Conservation (phyloP, 805 yeast genomes). For the Torulaspora gathmanii region DNA sequence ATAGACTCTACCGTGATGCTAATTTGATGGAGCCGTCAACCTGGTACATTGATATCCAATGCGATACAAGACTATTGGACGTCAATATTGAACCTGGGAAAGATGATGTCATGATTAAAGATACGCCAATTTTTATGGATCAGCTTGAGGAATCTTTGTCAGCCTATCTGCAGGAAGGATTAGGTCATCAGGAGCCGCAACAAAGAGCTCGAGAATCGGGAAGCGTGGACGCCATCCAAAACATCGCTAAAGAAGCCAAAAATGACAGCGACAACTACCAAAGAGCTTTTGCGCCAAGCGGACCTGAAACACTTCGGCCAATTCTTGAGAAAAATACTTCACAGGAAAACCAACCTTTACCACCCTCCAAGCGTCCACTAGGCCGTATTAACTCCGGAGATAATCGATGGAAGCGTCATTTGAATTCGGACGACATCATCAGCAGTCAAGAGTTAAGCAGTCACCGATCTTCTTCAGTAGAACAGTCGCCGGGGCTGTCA, state of each 20-base stretch:
- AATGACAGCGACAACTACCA: background rate
- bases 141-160: slow-evolving; percentile 13
- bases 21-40: slow-evolving; percentile 29
- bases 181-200: background rate
- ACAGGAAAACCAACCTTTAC: background rate
- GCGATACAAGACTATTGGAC: slow-evolving; percentile 30
- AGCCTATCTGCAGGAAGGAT: background rate
- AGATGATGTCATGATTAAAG: slow-evolving; percentile 37
- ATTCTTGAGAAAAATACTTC: background rate
- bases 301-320: background rate
- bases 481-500: slow-evolving; percentile 6
- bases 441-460: background rate
- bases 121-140: slow-evolving; percentile 20
- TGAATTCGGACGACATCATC: slow-evolving; percentile 4
- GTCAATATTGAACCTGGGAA: slow-evolving; percentile 45
- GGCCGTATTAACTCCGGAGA: slow-evolving; percentile 11
- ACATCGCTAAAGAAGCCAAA: too few relatives aligned
- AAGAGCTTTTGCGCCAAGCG: too few relatives aligned
- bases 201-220: too few relatives aligned
- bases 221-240: too few relatives aligned
- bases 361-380: background rate
- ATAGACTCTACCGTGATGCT: slow-evolving; percentile 23
- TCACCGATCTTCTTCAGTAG: slow-evolving; percentile 15
- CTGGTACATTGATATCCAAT: slow-evolving; percentile 37
- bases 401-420: slow-evolving; percentile 14